Percentiles rank a stretch among this genome's conserved stretches.
These are phyloP conservation scores for Kodamaea restingae DNA, from an alignment of 805 yeast species.

Conservation along the genomic window DNA sequence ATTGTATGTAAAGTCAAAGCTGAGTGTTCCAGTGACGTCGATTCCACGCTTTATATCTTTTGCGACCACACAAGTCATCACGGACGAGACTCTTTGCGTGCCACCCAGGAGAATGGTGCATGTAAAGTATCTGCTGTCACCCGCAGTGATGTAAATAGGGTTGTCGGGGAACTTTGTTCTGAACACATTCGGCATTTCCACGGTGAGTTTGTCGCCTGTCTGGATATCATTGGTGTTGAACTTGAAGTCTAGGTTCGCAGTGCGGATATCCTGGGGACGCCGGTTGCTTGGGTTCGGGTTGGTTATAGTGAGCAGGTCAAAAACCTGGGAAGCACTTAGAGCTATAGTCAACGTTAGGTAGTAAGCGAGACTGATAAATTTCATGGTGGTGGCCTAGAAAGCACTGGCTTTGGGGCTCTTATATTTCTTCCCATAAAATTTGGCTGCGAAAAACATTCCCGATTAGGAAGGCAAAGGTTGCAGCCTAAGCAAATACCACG, in stretches of 20 bases:
- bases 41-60: no score
- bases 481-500: no score
- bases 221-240: slow-evolving; percentile 5
- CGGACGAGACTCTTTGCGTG: no score
- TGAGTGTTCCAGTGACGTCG: no score
- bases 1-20: no score
- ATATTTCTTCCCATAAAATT: no score
- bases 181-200: slow-evolving; percentile 15
- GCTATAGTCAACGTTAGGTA: background rate
- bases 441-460: slow-evolving; percentile 5
- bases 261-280: slow-evolving; percentile 18
- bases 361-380: no score
- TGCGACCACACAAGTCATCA: no score
- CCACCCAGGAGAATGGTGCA: no score
- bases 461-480: slow-evolving; percentile 3
- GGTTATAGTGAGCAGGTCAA: slow-evolving; percentile 6
- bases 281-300: slow-evolving; percentile 6
- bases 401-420: background rate
- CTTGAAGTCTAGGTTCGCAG: slow-evolving; percentile 15
- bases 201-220: slow-evolving; percentile 11
- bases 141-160: slow-evolving; percentile 11
- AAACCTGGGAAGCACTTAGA: slow-evolving; percentile 6
- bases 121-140: slow-evolving; percentile 9
- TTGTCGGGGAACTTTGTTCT: slow-evolving; percentile 13
- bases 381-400: background rate